Evolutionary conservation across 768 basidiomycete species (phyloP).

Genomic region (Lepiota subincarnata): DNA sequence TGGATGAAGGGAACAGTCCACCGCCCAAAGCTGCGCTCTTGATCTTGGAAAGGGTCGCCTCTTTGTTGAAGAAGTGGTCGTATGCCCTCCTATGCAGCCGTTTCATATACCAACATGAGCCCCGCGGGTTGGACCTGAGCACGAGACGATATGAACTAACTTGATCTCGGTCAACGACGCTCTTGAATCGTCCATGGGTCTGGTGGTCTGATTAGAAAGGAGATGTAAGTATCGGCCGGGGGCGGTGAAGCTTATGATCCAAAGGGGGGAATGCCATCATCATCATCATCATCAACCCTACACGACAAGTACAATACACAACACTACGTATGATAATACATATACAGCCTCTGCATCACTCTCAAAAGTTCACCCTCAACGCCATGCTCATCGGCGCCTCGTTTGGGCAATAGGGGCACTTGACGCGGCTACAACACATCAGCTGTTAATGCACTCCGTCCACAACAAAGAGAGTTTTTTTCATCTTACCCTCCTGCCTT

Average conservation of each 20-base stretch:
- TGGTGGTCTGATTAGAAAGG: background rate
- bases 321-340: no score
- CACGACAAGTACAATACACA: background rate
- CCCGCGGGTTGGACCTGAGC: background rate
- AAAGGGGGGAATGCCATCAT: background rate
- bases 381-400: slow-evolving; percentile 62
- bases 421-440: slow-evolving; percentile 63
- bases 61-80: slow-evolving; percentile 46
- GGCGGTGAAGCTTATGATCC: no score
- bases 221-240: background rate
- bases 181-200: slow-evolving; percentile 1
- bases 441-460: slow-evolving; percentile 9
- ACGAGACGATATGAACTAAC: slow-evolving; percentile 12
- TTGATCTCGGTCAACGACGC: slow-evolving; percentile 10
- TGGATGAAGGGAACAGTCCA: slow-evolving; percentile 44
- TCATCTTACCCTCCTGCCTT: slow-evolving; percentile 66
- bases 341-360: background rate
- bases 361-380: slow-evolving; percentile 62
- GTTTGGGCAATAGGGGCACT: slow-evolving; percentile 93
- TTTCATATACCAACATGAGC: no score
- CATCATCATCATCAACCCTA: background rate
- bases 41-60: slow-evolving; percentile 54
- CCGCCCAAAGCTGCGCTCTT: slow-evolving; percentile 64
- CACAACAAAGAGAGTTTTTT: slow-evolving; percentile 4
- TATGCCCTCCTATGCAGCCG: slow-evolving; percentile 33